Percentiles rank a stretch among this genome's conserved stretches.
Evolutionary conservation across 2,329 filamentous ascomycete species (phyloP).

Genomic region (Xylariales sp.): DNA sequence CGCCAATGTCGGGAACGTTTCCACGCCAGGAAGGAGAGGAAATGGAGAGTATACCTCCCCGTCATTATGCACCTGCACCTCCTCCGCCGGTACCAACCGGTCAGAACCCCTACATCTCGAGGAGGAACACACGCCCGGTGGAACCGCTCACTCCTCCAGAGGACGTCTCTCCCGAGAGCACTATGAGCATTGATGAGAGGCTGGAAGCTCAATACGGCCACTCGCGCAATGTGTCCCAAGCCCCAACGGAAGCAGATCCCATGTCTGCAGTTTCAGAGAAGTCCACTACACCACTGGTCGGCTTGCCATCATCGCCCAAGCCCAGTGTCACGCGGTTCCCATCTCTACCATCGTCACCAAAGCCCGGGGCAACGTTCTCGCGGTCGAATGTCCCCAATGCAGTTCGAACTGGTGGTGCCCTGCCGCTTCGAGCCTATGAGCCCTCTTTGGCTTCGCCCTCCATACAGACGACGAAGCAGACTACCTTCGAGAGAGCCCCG

Average conservation of each 20-base stretch:
- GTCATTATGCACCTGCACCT: constrained; percentile 52
- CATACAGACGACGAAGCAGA: constrained; percentile 55
- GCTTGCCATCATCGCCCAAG: constrained; percentile 43
- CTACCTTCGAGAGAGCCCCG: constrained; percentile 56
- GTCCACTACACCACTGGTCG: constrained; percentile 47
- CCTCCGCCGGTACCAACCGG: constrained; percentile 52
- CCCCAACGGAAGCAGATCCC: constrained; percentile 41
- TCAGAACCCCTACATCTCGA: constrained; percentile 34
- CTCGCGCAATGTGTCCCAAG: constrained; percentile 33
- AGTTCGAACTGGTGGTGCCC: constrained; percentile 50
- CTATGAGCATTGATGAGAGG: constrained; percentile 53
- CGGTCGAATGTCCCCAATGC: constrained; percentile 48
- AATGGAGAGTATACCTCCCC: constrained; percentile 52
- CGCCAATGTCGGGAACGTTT: constrained; percentile 57
- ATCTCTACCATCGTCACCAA: constrained; percentile 31
- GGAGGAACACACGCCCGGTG: constrained; percentile 25
- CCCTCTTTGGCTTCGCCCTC: constrained; percentile 49
- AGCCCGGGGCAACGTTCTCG: constrained; percentile 25
- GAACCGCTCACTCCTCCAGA: constrained; percentile 41
- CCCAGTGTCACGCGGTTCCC: constrained; percentile 30
- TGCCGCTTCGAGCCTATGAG: constrained; percentile 60
- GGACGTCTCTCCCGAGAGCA: constrained; percentile 43
- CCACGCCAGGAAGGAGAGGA: constrained; percentile 51
- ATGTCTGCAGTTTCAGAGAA: constrained; percentile 48
- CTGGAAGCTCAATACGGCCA: constrained; percentile 38